Evolutionary conservation across 805 yeast genomes (phyloP), one percentile per base, ranked within the genome.

Genomic region (Zygosaccharomyces pseudorouxii): DNA sequence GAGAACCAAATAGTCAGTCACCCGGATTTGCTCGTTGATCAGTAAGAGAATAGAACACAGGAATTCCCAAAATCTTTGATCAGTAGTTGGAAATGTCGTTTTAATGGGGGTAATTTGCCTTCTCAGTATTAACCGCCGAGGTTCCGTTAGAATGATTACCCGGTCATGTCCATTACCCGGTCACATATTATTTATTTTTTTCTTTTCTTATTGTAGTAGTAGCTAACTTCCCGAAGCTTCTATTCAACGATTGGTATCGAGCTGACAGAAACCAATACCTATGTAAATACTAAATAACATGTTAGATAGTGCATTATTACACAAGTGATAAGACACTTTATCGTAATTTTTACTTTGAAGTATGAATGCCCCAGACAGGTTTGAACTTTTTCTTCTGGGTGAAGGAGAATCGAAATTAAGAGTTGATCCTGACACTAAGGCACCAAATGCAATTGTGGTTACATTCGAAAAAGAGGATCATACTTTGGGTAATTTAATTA

Each of bases 291-390:
- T 25, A 25, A 25, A 9, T 25, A 9, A 25, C 28, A 25, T 25
- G 28, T 25, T 25, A 10, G 11, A 25, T 9, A 25, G 28, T 10
- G 10, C 2, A 25, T 25, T 10, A 25, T 2, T 25, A 25, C 28
- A 25, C 28, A 25, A 25, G 28, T 25, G 28, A 25, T 25, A 25
- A 25, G 28, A 25, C 10, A 25, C 11, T 25, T 10, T 10, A 25
- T 25, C 10, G 28, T 25, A 25, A 8, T 25, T 25, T 25, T 25
- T 22, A 22, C 12, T 25, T 33, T 33, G 3, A 27, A 10, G 40
- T 49, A 92, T 93, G 99, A 93, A 93, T 73, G 98, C 98, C 63
- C 99, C 99, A 70, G 99, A 93, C 73, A 84, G 99, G 77, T 93
- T 92, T 68, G 99, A 93, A 75, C 80, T 93, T 36, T 93, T 93